These are phyloP conservation scores for Baorangia bicolor DNA, from an alignment of 768 basidiomycete genomes.

Conservation along the genomic window DNA sequence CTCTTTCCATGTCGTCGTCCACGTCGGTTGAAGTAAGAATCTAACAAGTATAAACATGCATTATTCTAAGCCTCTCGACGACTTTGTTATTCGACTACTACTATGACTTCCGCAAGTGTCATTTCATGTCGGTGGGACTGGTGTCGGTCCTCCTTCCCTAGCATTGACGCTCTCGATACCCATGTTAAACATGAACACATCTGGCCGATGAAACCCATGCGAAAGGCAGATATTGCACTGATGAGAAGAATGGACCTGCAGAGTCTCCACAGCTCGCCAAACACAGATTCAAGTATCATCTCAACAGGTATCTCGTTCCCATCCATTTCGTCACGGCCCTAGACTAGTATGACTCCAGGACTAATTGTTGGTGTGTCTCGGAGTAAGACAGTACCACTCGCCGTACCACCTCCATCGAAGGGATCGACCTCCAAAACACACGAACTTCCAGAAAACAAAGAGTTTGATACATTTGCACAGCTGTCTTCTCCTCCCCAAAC, in stretches of 20 bases:
- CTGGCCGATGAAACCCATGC: conserved; percentile 42
- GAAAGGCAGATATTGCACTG: conserved; percentile 43
- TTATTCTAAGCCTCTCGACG: not conserved
- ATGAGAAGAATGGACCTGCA: conserved; percentile 40
- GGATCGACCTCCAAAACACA: not conserved
- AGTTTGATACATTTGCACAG: conserved; percentile 19
- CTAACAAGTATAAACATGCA: conserved; percentile 24
- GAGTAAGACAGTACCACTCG: not conserved
- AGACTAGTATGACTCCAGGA: conserved; percentile 12
- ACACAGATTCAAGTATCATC: conserved; percentile 11
- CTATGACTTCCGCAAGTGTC: conserved; percentile 5
- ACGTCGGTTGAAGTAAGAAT: not conserved
- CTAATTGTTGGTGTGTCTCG: not conserved
- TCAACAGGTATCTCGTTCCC: conserved; percentile 19
- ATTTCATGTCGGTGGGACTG: conserved; percentile 53
- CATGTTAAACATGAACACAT: conserved; percentile 54
- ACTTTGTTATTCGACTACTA: not conserved
- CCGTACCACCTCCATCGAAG: not conserved
- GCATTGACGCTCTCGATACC: conserved; percentile 37
- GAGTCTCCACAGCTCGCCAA: conserved; percentile 20
- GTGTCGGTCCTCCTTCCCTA: conserved; percentile 46
- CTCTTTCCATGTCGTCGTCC: conserved; percentile 2
- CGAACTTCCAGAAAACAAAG: not conserved
- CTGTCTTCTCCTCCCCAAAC: conserved; percentile 21
- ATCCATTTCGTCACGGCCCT: not conserved